Evolutionary conservation across 257 asterid genomes (phyloP).

Genomic region (Galeopsis tetrahit): DNA sequence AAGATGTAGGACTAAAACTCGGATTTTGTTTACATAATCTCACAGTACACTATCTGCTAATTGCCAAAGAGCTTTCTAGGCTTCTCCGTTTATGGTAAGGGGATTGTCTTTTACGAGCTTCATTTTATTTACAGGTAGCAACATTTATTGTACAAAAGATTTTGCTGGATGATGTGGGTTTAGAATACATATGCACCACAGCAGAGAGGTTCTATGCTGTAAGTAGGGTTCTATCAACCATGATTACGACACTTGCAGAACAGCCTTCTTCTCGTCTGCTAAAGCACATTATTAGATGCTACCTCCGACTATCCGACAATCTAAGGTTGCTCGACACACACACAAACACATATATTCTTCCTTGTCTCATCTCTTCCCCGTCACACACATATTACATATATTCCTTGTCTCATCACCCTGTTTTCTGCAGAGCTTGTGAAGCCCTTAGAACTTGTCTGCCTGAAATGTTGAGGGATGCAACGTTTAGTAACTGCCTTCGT

Average conservation of each 20-base stretch:
- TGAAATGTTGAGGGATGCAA: constrained; percentile 75
- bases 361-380: background rate
- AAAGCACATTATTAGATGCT: constrained; percentile 91
- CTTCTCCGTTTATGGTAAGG: background rate
- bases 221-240: constrained; percentile 71
- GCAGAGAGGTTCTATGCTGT: constrained; percentile 94
- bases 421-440: constrained; percentile 77
- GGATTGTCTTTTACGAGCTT: constrained; percentile 6
- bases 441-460: constrained; percentile 83
- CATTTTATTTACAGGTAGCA: constrained; percentile 70
- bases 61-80: background rate
- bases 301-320: constrained; percentile 89
- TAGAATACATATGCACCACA: constrained; percentile 84
- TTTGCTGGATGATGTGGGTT: constrained; percentile 91
- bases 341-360: background rate
- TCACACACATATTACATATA: too few relatives aligned
- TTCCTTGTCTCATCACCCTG: constrained; percentile 17
- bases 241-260: constrained; percentile 83
- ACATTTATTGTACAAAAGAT: constrained; percentile 95
- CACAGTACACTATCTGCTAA: background rate
- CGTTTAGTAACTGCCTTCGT: constrained; percentile 76
- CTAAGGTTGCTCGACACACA: constrained; percentile 48
- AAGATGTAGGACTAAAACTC: background rate
- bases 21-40: background rate
- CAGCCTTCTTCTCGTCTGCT: constrained; percentile 83